phyloP scores from a whole-genome alignment of 2,329 filamentous ascomycete species.

The Paecilomyces formosus region DNA sequence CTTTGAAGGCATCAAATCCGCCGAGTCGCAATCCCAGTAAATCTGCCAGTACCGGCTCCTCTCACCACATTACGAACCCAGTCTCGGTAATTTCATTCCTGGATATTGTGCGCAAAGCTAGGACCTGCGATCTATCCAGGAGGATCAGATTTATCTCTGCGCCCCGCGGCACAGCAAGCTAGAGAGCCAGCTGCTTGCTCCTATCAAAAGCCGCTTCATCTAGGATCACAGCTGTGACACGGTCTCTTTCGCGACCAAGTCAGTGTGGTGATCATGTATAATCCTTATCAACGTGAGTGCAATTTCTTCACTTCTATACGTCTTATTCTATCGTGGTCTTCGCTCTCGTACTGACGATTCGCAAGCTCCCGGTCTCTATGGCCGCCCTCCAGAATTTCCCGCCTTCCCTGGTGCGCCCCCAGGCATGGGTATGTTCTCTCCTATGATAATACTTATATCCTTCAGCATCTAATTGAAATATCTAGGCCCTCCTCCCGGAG shows the following conservation, averaged over 20 bases:
- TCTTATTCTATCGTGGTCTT: background rate
- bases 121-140: background rate
- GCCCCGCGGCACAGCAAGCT: background rate
- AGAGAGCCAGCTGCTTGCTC: background rate
- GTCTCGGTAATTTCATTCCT: background rate
- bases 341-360: slow-evolving; percentile 5
- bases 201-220: background rate
- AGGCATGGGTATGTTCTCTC: slow-evolving; percentile 62
- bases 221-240: background rate
- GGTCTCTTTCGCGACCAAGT: slow-evolving; percentile 1
- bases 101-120: background rate
- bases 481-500: slow-evolving; percentile 68
- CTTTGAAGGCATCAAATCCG: background rate
- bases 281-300: slow-evolving; percentile 35
- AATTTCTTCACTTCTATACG: background rate
- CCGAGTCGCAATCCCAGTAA: background rate
- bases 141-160: background rate
- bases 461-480: slow-evolving; percentile 12
- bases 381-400: slow-evolving; percentile 65
- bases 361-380: slow-evolving; percentile 52
- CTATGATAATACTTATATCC: background rate
- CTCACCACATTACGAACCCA: background rate
- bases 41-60: background rate
- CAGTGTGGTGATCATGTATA: slow-evolving; percentile 30
- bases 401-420: slow-evolving; percentile 68